Evolutionary conservation across 495 filamentous ascomycete species (phyloP).

Genomic region (Cairneyella variabilis): DNA sequence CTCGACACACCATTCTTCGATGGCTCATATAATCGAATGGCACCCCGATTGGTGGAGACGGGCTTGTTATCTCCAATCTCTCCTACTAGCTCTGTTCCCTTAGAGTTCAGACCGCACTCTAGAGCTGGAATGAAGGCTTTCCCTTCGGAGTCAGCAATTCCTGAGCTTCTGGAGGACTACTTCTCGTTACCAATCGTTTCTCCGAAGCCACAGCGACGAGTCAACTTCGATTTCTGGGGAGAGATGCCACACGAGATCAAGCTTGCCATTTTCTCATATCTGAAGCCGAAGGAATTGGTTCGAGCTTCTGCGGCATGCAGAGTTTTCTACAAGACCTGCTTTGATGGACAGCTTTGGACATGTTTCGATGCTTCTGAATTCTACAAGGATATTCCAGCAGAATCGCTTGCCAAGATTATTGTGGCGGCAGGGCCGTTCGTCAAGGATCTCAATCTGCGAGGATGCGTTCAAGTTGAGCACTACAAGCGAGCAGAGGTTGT

Average conservation of each 20-base stretch:
- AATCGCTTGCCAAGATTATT: slow-evolving; percentile 81
- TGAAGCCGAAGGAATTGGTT: slow-evolving; percentile 79
- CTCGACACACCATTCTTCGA: slow-evolving; percentile 22
- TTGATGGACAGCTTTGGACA: slow-evolving; percentile 92
- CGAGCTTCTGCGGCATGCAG: slow-evolving; percentile 77
- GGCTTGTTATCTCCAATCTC: slow-evolving; percentile 27
- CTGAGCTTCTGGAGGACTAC: slow-evolving; percentile 36
- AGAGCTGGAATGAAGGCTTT: slow-evolving; percentile 31
- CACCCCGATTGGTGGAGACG: slow-evolving; percentile 27
- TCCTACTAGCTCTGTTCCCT: slow-evolving; percentile 56
- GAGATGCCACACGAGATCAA: slow-evolving; percentile 81
- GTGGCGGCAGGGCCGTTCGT: slow-evolving; percentile 82
- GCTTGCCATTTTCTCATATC: slow-evolving; percentile 68
- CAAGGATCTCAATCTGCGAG: slow-evolving; percentile 73
- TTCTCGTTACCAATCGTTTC: slow-evolving; percentile 36
- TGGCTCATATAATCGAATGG: slow-evolving; percentile 9
- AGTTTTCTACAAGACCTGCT: slow-evolving; percentile 80
- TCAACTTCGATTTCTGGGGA: slow-evolving; percentile 69
- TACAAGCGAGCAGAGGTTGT: slow-evolving; percentile 73
- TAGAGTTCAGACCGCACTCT: slow-evolving; percentile 53
- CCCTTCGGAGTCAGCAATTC: slow-evolving; percentile 15
- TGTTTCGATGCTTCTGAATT: slow-evolving; percentile 80
- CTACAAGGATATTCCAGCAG: slow-evolving; percentile 81
- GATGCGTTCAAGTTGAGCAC: slow-evolving; percentile 65
- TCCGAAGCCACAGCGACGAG: slow-evolving; percentile 32